Percentiles rank a stretch among this genome's conserved stretches.
Conservation (phyloP, 768 basidiomycete genomes). For the Pleurotus sapidus region DNA sequence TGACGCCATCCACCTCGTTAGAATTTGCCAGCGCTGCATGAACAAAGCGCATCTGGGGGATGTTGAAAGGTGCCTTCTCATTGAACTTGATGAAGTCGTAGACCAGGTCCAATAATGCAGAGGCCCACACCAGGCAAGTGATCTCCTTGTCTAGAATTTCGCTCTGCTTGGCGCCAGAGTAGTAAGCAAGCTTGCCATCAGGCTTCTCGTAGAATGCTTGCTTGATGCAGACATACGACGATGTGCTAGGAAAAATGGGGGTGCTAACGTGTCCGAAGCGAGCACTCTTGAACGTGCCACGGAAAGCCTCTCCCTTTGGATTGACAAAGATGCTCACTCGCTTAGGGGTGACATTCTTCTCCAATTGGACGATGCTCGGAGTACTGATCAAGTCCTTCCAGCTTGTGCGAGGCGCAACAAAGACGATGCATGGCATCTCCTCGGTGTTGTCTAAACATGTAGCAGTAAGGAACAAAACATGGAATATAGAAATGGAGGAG, state of each 20-base stretch:
- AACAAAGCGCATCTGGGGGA: constrained; percentile 16
- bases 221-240: constrained; percentile 10
- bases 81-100: constrained; percentile 11
- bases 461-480: background rate
- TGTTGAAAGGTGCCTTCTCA: constrained; percentile 5
- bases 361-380: background rate
- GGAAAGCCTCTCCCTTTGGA: background rate
- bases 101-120: constrained; percentile 14
- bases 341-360: background rate
- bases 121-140: constrained; percentile 19
- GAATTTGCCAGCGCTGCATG: constrained; percentile 12
- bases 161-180: constrained; percentile 11
- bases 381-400: background rate
- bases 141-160: constrained; percentile 16
- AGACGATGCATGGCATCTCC: background rate
- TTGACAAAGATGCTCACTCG: background rate
- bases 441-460: background rate
- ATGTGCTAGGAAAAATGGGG: background rate
- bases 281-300: constrained; percentile 2
- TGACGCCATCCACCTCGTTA: background rate
- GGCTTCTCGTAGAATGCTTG: constrained; percentile 12
- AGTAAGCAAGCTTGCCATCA: background rate
- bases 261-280: constrained; percentile 1
- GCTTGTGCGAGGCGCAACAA: background rate
- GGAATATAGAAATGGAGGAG: background rate